Conservation (phyloP, 164 flowering plant genomes). For the Protea cynaroides region DNA sequence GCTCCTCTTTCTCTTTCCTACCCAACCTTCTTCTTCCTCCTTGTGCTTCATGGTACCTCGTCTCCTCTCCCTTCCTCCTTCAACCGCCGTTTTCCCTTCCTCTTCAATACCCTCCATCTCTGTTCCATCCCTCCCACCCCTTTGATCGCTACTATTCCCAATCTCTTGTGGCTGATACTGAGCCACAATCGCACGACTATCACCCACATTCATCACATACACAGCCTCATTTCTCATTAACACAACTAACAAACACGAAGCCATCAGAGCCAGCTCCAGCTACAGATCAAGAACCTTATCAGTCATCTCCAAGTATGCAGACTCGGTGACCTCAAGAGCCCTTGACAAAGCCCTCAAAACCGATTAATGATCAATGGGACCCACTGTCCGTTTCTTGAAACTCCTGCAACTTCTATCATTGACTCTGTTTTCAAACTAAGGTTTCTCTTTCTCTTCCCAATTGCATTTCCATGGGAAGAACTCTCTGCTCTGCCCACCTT, state of each 20-base stretch:
- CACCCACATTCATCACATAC: conserved; percentile 70
- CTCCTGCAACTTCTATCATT: conserved; percentile 33
- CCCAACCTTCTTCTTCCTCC: no score
- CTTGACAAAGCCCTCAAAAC: conserved; percentile 54
- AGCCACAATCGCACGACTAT: conserved; percentile 66
- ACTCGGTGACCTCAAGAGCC: conserved; percentile 53
- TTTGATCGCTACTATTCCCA: conserved; percentile 22
- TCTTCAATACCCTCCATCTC: conserved; percentile 58
- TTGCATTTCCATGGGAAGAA: conserved; percentile 79
- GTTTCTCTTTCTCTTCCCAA: conserved; percentile 59
- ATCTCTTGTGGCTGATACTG: conserved; percentile 47
- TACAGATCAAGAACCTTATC: conserved; percentile 42
- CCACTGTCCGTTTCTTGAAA: conserved; percentile 57
- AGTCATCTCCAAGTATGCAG: conserved; percentile 58
- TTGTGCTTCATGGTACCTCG: no score
- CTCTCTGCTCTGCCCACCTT: conserved; percentile 39
- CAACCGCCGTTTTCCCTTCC: no score
- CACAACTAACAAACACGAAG: conserved; percentile 65
- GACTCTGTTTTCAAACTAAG: conserved; percentile 35
- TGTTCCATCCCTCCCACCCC: conserved; percentile 19
- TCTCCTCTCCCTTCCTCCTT: no score
- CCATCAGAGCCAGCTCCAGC: conserved; percentile 69
- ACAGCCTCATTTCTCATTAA: conserved; percentile 71
- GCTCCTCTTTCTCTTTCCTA: no score
- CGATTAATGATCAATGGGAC: conserved; percentile 70